phyloP scores from a whole-genome alignment of 768 basidiomycete genomes.

The Strobilomyces dryophilus region DNA sequence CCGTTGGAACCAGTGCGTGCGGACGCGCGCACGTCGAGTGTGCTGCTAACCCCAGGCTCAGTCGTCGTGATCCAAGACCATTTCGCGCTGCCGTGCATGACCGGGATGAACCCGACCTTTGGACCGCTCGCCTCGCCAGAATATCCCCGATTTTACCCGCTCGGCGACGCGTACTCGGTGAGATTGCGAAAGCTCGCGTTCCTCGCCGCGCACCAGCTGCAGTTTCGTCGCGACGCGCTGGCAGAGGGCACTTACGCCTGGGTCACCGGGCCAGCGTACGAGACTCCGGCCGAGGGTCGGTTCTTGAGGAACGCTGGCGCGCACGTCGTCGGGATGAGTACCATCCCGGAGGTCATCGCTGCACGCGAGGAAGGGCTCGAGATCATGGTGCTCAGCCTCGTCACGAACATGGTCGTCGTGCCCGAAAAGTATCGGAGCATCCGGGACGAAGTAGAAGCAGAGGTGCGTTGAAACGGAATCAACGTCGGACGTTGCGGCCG shows the following conservation, averaged over 20 bases:
- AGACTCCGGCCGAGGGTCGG: constrained; percentile 82
- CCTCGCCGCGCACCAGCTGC: constrained; percentile 61
- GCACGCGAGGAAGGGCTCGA: constrained; percentile 73
- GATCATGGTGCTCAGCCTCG: constrained; percentile 75
- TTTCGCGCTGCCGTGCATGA: constrained; percentile 71
- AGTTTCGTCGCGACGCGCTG: constrained; percentile 49
- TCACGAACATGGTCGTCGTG: constrained; percentile 83
- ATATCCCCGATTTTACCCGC: constrained; percentile 74
- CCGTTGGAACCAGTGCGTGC: constrained; percentile 77
- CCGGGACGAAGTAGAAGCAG: constrained; percentile 70
- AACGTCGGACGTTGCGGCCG: background rate
- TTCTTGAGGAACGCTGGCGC: constrained; percentile 73
- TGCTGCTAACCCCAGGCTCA: constrained; percentile 27
- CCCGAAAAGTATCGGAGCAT: constrained; percentile 63
- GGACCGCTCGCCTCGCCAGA: constrained; percentile 60
- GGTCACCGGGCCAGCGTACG: constrained; percentile 89
- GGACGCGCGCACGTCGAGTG: background rate
- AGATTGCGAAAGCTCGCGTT: constrained; percentile 68
- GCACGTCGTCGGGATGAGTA: constrained; percentile 94
- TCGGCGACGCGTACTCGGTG: constrained; percentile 80
- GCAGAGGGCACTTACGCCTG: constrained; percentile 86
- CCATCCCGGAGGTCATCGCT: constrained; percentile 83
- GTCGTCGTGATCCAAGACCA: constrained; percentile 87
- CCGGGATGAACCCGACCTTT: constrained; percentile 75
- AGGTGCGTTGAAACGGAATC: constrained; percentile 42